phyloP scores from a whole-genome alignment of 305 asterid species.

The Fraxinus platypoda region DNA sequence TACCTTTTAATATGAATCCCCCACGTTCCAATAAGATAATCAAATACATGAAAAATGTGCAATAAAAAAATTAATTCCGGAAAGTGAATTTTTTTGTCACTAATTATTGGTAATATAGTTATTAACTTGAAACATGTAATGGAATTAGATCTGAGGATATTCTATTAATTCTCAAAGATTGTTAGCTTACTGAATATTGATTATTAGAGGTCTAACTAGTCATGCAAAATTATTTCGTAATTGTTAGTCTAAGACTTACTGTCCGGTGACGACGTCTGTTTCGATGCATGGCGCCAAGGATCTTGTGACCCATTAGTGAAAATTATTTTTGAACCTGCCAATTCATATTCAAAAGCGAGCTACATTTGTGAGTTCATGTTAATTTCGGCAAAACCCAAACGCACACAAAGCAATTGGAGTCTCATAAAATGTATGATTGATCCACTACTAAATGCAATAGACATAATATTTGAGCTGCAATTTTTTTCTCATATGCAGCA shows the following conservation, averaged over 20 bases:
- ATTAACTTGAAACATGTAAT: neutral
- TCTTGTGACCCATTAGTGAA: constrained; percentile 97
- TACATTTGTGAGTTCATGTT: constrained; percentile 16
- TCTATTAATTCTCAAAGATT: neutral
- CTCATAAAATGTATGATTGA: neutral
- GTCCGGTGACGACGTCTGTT: constrained; percentile 77
- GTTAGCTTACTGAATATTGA: neutral
- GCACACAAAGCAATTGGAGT: neutral
- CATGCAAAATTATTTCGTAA: neutral
- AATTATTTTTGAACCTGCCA: constrained; percentile 82
- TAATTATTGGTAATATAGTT: neutral
- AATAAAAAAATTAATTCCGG: neutral
- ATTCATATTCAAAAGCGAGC: constrained; percentile 17
- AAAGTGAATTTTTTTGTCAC: neutral
- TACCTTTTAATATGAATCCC: neutral
- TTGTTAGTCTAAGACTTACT: constrained; percentile 47
- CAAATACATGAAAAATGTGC: neutral
- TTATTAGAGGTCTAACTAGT: neutral
- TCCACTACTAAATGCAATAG: neutral
- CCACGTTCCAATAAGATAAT: neutral
- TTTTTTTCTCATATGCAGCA: neutral
- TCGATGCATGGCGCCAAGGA: constrained; percentile 99
- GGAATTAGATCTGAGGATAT: neutral
- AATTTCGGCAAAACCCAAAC: neutral
- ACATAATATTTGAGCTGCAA: neutral